These are phyloP conservation scores for Aureococcus anophagefferens DNA, from an alignment of 108 stramenopile species.

Conservation along the genomic window DNA sequence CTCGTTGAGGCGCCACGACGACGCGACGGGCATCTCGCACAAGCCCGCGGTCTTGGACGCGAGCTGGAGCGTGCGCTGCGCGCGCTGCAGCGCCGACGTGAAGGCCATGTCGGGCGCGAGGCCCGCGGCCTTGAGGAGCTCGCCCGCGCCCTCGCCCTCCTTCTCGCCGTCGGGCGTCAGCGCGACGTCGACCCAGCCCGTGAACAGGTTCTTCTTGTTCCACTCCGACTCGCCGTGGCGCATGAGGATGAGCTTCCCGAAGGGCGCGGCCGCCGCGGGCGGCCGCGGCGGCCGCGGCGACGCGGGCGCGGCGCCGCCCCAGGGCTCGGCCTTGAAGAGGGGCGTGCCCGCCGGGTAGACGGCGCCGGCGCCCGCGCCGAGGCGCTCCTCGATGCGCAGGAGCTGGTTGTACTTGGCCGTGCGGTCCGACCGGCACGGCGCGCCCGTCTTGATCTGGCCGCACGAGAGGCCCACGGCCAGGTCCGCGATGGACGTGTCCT, in stretches of 20 bases:
- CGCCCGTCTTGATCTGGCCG: slow-evolving; percentile 99
- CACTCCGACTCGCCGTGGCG: slow-evolving; percentile 96
- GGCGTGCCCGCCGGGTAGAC: no score
- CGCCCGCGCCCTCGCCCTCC: slow-evolving; percentile 73
- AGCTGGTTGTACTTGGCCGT: slow-evolving; percentile 96
- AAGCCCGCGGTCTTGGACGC: slow-evolving; percentile 69
- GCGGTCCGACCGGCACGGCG: slow-evolving; percentile 97
- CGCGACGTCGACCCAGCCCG: slow-evolving; percentile 88
- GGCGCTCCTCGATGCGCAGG: slow-evolving; percentile 52
- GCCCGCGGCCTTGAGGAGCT: slow-evolving; percentile 59
- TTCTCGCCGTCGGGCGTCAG: slow-evolving; percentile 67
- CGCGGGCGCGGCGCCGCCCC: no score
- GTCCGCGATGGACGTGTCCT: slow-evolving; percentile 98
- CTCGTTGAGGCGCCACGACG: slow-evolving; percentile 87
- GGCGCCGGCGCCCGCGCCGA: no score
- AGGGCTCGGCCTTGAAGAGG: no score
- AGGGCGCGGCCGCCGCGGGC: no score
- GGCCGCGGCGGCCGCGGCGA: no score
- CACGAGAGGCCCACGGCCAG: slow-evolving; percentile 96
- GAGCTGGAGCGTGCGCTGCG: slow-evolving; percentile 77
- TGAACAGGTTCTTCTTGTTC: slow-evolving; percentile 81
- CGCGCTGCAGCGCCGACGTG: slow-evolving; percentile 87
- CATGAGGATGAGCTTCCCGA: no score
- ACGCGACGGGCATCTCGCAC: slow-evolving; percentile 73
- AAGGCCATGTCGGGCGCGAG: slow-evolving; percentile 5